phyloP scores from a whole-genome alignment of 164 flowering plant genomes.

The Annona cherimola region DNA sequence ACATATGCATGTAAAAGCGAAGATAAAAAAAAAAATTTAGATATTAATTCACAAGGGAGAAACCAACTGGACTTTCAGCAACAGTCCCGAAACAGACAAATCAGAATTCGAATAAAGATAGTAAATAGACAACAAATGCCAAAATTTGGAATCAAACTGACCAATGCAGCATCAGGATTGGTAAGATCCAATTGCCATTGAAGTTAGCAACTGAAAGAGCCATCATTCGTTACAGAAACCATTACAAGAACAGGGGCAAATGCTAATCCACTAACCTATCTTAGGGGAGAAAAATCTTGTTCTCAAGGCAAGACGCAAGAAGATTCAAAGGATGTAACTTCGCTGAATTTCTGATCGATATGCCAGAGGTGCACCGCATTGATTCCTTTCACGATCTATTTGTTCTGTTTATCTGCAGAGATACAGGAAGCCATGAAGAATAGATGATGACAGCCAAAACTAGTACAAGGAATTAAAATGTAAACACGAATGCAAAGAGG shows the following conservation, averaged over 20 bases:
- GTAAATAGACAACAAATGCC: not conserved
- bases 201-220: not conserved
- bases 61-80: not conserved
- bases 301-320: not conserved
- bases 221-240: not conserved
- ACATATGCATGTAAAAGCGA: not conserved
- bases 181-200: not conserved
- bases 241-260: not conserved
- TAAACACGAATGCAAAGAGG: slow-evolving; percentile 3
- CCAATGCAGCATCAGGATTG: not conserved
- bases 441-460: not conserved
- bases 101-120: not conserved
- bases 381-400: not conserved
- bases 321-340: not conserved
- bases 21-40: not conserved
- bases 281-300: not conserved
- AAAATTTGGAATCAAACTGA: not conserved
- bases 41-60: not conserved
- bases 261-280: not conserved
- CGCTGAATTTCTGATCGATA: not conserved
- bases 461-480: not conserved
- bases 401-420: not conserved
- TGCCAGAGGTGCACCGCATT: not conserved
- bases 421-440: not conserved
- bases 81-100: not conserved